Conservation (phyloP, 306 rosid genomes). For the Coriaria nepalensis region DNA sequence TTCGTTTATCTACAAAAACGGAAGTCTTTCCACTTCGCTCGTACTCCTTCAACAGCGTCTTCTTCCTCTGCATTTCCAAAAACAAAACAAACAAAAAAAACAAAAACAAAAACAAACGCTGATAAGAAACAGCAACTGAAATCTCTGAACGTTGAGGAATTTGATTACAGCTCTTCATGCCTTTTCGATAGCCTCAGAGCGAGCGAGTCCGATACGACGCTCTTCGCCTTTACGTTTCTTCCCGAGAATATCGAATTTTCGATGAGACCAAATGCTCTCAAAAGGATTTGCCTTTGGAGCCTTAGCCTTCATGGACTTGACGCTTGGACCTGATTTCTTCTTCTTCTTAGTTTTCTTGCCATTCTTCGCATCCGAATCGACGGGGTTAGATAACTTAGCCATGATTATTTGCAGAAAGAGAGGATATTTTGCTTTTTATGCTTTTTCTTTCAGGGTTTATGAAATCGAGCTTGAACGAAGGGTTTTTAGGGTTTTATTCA, state of each 20-base stretch:
- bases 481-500: too few species aligned
- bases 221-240: slow-evolving; percentile 83
- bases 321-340: slow-evolving; percentile 38
- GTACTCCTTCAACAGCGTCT: slow-evolving; percentile 70
- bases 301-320: slow-evolving; percentile 53
- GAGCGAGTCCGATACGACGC: slow-evolving; percentile 60
- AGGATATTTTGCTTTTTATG: too few species aligned
- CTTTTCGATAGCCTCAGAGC: slow-evolving; percentile 61
- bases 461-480: too few species aligned
- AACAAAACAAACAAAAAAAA: too few species aligned
- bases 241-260: slow-evolving; percentile 67
- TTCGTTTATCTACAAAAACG: slow-evolving; percentile 57
- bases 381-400: slow-evolving; percentile 22
- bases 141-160: background rate
- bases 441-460: too few species aligned
- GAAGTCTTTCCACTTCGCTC: slow-evolving; percentile 54
- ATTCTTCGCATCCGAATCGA: slow-evolving; percentile 9
- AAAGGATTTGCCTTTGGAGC: slow-evolving; percentile 43
- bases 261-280: slow-evolving; percentile 65
- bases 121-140: background rate
- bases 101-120: background rate
- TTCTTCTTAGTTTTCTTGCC: slow-evolving; percentile 29
- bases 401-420: slow-evolving; percentile 6
- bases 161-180: slow-evolving; percentile 7
- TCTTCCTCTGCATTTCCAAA: slow-evolving; percentile 45